Evolutionary conservation across 2,329 filamentous ascomycete genomes (phyloP).

Genomic region (Verticillium zaregamsianum): DNA sequence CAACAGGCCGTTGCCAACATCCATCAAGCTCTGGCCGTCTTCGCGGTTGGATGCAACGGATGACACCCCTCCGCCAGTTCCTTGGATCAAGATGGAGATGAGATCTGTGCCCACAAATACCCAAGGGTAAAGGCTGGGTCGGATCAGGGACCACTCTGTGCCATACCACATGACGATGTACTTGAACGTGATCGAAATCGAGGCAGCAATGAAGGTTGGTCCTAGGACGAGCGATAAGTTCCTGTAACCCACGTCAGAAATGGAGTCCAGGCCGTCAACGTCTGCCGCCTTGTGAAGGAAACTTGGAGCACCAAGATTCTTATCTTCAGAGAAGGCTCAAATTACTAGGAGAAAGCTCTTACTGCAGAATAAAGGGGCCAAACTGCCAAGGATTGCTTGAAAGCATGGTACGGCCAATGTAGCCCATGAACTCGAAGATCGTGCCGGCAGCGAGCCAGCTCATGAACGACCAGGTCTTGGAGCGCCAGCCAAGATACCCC

Average conservation of each 20-base stretch:
- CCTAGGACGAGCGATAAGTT: slow-evolving; percentile 36
- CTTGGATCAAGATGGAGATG: slow-evolving; percentile 26
- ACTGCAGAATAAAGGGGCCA: slow-evolving; percentile 33
- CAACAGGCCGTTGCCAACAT: slow-evolving; percentile 13
- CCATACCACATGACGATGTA: slow-evolving; percentile 40
- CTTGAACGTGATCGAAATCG: slow-evolving; percentile 42
- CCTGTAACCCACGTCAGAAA: neutral
- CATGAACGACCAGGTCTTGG: slow-evolving; percentile 2
- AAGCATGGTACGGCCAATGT: neutral
- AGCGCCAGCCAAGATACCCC: neutral
- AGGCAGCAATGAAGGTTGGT: slow-evolving; percentile 38
- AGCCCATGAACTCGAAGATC: neutral
- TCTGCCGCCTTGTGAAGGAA: too few relatives aligned
- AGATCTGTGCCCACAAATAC: slow-evolving; percentile 47
- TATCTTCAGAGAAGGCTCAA: too few relatives aligned
- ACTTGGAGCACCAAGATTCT: too few relatives aligned
- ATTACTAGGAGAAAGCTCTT: neutral
- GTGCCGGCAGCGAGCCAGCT: slow-evolving; percentile 2
- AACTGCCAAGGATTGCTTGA: slow-evolving; percentile 33
- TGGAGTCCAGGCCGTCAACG: neutral
- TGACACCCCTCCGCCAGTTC: slow-evolving; percentile 13
- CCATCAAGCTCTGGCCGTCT: slow-evolving; percentile 3
- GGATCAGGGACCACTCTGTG: slow-evolving; percentile 31
- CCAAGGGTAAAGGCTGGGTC: slow-evolving; percentile 39
- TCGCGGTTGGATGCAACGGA: neutral